Base-by-base conservation (phyloP, 306 rosid species). In the Vigna radiata region DNA sequence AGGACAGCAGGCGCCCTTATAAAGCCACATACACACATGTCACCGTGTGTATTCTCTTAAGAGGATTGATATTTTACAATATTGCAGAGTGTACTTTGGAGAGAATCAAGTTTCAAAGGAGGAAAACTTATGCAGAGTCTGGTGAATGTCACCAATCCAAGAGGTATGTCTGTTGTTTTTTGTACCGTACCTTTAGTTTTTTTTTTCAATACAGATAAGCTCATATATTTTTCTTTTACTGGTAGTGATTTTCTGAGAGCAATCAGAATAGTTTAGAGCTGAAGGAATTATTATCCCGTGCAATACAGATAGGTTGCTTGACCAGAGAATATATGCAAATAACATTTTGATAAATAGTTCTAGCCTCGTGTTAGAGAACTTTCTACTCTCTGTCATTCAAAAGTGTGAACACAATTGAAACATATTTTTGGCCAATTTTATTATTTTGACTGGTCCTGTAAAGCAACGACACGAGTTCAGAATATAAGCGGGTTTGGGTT, bases 91-190 rank as follows among this genome's bases (percentile, higher is more conserved):
- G 87, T 88, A 48, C 79, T 87, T 80, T 84, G 87, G 86, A 87
- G 96, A 83, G 97, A 90, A 70, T 79, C 93, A 49, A 91, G 93
- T 83, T 84, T 85, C 63, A 86, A 86, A 31, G 88, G 92, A 31
- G 89, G 81, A 49, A 90, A 84, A 85, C 87, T 85, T 48, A 70
- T 85, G 85, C 91, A 89, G 70, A 86, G 71, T 79, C 79, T 89
- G 7, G 77, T 77, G 82, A 86, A 82, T 82, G 76, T 83, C 72
- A 82, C 81, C 80, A 80, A 82, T 78, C 83, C 90, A 27, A 86
- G 86, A 88, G 96, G 98, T 91, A 83, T 64, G 79, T 33, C 48
- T 69, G 39, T 58, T 66, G 54, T 53, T 78, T 49, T 58, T 65
- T 44, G 17, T 60, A 37, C 41, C 41, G 17, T 65, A 7, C 63